Conservation (phyloP, 768 basidiomycete species). For the Steccherinum ochraceum region DNA sequence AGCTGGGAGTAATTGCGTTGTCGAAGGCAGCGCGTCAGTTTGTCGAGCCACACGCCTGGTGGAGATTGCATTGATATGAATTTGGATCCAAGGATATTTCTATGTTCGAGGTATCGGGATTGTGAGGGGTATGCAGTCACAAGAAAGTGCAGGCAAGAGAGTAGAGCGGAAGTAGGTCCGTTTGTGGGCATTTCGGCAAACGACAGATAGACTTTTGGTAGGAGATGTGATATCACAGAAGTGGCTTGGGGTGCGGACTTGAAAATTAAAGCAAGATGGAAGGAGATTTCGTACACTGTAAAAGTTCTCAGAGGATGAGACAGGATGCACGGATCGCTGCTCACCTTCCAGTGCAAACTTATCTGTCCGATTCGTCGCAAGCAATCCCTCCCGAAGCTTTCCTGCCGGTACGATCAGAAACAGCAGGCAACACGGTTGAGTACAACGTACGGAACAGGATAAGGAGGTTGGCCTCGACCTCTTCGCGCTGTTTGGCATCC, state of each 20-base stretch:
- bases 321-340: constrained; percentile 6
- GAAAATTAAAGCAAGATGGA: constrained; percentile 60
- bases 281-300: constrained; percentile 68
- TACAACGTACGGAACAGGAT: constrained; percentile 61
- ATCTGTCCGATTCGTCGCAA: constrained; percentile 53
- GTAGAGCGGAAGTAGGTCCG: constrained; percentile 30
- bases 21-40: constrained; percentile 47
- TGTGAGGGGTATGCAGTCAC: constrained; percentile 61
- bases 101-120: constrained; percentile 41
- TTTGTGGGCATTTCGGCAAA: constrained; percentile 17
- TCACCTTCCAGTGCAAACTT: constrained; percentile 63
- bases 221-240: constrained; percentile 53
- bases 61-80: constrained; percentile 32
- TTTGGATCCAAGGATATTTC: constrained; percentile 32
- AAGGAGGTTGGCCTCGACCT: constrained; percentile 61
- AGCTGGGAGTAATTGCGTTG: constrained; percentile 48
- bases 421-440: neutral
- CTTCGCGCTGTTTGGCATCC: constrained; percentile 27
- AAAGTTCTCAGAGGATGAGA: neutral
- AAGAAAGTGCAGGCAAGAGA: constrained; percentile 56
- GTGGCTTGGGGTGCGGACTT: constrained; percentile 53
- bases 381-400: constrained; percentile 70
- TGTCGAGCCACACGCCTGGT: constrained; percentile 43
- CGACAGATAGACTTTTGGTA: constrained; percentile 41
- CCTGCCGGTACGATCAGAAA: constrained; percentile 37